These are phyloP conservation scores for Alternaria viburni DNA, from an alignment of 2,329 filamentous ascomycete species.

Conservation along the genomic window DNA sequence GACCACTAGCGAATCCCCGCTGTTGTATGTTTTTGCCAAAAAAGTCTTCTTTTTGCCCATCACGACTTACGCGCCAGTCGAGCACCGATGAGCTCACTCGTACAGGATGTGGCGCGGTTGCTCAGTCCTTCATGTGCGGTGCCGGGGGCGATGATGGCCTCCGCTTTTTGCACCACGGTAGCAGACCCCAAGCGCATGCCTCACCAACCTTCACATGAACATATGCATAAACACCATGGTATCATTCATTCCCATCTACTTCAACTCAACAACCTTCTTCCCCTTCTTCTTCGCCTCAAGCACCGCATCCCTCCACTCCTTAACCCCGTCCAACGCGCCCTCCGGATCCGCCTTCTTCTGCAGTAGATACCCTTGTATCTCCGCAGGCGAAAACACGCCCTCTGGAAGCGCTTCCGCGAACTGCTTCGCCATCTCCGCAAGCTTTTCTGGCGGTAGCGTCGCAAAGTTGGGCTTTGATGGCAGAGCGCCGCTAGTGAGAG, in stretches of 20 bases:
- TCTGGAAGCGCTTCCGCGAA: slow-evolving; percentile 17
- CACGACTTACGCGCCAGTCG: not conserved
- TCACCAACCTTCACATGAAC: not conserved
- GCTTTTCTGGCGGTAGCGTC: not conserved
- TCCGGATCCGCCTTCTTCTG: slow-evolving; percentile 12
- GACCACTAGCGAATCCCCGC: not conserved
- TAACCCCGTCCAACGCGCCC: slow-evolving; percentile 2
- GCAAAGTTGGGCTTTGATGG: not conserved
- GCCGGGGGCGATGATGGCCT: no score
- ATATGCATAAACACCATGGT: not conserved
- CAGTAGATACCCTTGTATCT: slow-evolving; percentile 20
- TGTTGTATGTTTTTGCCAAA: not conserved
- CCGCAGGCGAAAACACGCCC: slow-evolving; percentile 13
- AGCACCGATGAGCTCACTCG: not conserved
- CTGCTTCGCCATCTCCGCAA: not conserved
- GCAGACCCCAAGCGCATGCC: not conserved
- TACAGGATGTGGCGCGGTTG: not conserved
- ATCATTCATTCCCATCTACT: not conserved
- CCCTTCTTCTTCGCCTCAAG: slow-evolving; percentile 11
- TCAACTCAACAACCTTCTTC: slow-evolving; percentile 10
- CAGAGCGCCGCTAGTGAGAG: not conserved
- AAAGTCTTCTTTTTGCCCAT: not conserved
- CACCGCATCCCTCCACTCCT: slow-evolving; percentile 3
- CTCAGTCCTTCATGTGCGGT: no score
- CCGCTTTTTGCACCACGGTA: not conserved